Conservation (phyloP, 2,329 filamentous ascomycete genomes). For the Penicillium verrucosum region DNA sequence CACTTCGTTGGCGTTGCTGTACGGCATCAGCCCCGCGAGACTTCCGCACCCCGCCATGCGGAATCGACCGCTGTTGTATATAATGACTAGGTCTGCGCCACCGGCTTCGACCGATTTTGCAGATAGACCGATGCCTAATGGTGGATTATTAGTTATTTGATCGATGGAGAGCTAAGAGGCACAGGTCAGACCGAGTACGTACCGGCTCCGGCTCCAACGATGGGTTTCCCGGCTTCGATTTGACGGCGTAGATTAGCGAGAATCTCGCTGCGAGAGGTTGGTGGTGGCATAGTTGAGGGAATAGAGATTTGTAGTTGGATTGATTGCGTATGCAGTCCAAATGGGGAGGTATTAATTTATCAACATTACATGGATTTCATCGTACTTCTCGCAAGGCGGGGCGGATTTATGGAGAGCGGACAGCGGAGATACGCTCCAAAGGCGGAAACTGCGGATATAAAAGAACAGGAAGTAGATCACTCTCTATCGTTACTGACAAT, state of each 20-base stretch:
- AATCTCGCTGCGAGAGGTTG: not conserved
- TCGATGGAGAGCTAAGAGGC: too few species aligned
- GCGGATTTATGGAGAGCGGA: not conserved
- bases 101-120: constrained; percentile 69
- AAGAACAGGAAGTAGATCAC: too few species aligned
- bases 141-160: not conserved
- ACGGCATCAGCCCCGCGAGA: constrained; percentile 67
- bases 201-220: not conserved
- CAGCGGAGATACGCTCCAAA: not conserved
- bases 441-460: not conserved
- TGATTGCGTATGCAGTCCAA: too few species aligned
- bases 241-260: not conserved
- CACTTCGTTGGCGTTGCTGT: constrained; percentile 67
- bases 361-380: not conserved
- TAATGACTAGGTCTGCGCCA: constrained; percentile 66
- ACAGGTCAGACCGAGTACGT: not conserved
- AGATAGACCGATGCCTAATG: constrained; percentile 63
- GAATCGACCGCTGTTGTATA: constrained; percentile 70
- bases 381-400: not conserved
- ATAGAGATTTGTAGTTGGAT: not conserved
- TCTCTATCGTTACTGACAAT: not conserved
- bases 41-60: constrained; percentile 70
- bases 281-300: not conserved
- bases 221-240: not conserved
- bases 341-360: not conserved